Evolutionary conservation across 2,329 filamentous ascomycete species (phyloP), one percentile per base, ranked within the genome.

Genomic region (Aspergillus sp.): DNA sequence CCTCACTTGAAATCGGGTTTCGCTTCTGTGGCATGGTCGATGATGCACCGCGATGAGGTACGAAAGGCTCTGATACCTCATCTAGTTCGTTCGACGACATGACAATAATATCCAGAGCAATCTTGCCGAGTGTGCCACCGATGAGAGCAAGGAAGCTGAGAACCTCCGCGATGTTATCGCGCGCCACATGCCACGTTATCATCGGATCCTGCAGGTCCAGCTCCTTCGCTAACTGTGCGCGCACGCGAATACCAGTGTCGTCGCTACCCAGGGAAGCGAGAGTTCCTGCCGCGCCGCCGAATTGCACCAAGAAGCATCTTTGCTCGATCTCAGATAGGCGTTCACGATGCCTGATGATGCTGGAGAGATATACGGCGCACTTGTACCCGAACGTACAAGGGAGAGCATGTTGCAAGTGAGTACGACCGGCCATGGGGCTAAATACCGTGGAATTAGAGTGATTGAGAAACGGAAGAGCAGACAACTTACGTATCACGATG

Each of bases 21-120:
- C 83, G 77, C 70, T 86, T 86, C 67, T 85, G 83, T 2, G 83
- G 83, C 83, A 85, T 85, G 0, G 83, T 85, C 0, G 80, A 83
- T 0, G 79, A 83, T 1, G 82, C 81, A 0, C 83, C 83, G 6
- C 83, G 76, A 62, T 84, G 81, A 2, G 81, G 79, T 1, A 84
- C 81, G 52, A 82, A 85, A 0, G 84, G 84, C 67, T 86, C 84
- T 0, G 82, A 78, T 2, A 85, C 81, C 67, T 85, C 81, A 2
- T 76, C 76, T 16, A 84, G 69, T 63, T 86, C 83, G 61, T 83
- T 85, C 2, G 83, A 85, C 1, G 79, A 84, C 82, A 85, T 84
- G 65, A 85, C 73, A 32, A 85, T 84, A 0, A 85, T 68, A 60
- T 86, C 84, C 4, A 84, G 73, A 1, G 83, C 83, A 12, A 86